phyloP scores from a whole-genome alignment of 805 yeast genomes.

The Candida sonorensis region DNA sequence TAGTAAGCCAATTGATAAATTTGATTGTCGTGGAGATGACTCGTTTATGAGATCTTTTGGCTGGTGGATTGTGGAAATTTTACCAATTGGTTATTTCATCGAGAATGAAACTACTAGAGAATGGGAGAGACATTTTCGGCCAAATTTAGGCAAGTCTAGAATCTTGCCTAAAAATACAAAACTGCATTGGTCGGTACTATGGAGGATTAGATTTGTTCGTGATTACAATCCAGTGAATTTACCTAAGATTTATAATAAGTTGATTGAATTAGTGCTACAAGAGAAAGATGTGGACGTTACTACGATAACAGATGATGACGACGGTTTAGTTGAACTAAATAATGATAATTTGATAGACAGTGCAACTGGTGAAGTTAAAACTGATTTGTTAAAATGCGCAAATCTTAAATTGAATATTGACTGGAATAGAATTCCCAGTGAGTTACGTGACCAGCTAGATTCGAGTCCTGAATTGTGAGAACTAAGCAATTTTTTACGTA shows the following conservation, averaged over 20 bases:
- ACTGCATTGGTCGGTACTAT: constrained; percentile 60
- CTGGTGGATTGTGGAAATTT: constrained; percentile 60
- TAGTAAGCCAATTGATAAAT: constrained; percentile 14
- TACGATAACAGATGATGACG: not conserved
- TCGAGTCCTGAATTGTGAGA: not conserved
- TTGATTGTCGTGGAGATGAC: constrained; percentile 34
- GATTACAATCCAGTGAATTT: constrained; percentile 41
- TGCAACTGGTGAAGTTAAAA: constrained; percentile 13
- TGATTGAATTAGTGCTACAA: constrained; percentile 6
- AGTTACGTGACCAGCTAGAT: constrained; percentile 10
- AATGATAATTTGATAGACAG: constrained; percentile 16
- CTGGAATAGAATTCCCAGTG: constrained; percentile 32
- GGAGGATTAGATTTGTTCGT: constrained; percentile 41
- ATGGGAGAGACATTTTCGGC: constrained; percentile 45
- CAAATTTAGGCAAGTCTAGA: constrained; percentile 51
- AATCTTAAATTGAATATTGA: constrained; percentile 12
- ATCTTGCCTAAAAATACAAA: constrained; percentile 36
- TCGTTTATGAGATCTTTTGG: constrained; percentile 22
- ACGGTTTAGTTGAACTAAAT: too few species aligned
- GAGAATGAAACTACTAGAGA: constrained; percentile 40
- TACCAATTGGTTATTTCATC: constrained; percentile 50
- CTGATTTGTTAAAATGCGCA: constrained; percentile 3
- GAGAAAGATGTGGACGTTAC: not conserved
- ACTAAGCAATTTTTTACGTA: too few species aligned
- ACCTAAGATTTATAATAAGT: constrained; percentile 27